Evolutionary conservation across 495 filamentous ascomycete species (phyloP), one percentile per base, ranked within the genome.

Genomic region (Antarctomyces pellizariae): DNA sequence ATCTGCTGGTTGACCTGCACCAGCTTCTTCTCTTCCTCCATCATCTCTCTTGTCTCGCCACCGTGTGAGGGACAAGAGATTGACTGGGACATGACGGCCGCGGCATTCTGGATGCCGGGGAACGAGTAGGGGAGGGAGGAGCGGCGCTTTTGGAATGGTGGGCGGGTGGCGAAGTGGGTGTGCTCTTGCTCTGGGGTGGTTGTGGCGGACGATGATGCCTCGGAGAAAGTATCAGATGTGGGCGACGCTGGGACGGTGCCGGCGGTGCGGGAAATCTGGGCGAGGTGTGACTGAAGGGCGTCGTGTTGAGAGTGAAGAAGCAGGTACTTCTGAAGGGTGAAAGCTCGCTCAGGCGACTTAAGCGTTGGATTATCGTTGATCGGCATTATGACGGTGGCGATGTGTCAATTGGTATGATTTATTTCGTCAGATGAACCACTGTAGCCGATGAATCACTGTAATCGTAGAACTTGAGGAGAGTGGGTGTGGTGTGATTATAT

Each of bases 1-100:
- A 71, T 67, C 24, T 64, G 54, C 36, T 64, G 55, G 47, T 70
- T 72, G 43, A 72, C 57, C 24, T 61, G 47, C 44, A 53, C 59
- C 16, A 68, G 50, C 36, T 54, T 57, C 29, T 50, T 45, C 29
- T 67, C 57, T 31, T 60, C 59, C 9, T 52, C 39, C 9, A 56
- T 58, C 25, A 67, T 45, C 25, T 57, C 54, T 15, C 42, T n/a
- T n/a, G n/a, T n/a, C n/a, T n/a, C n/a, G n/a, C n/a, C n/a, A n/a
- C n/a, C n/a, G n/a, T n/a, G n/a, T n/a, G n/a, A n/a, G n/a, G n/a
- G n/a, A n/a, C n/a, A n/a, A n/a, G n/a, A n/a, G n/a, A n/a, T n/a
- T n/a, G n/a, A n/a, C n/a, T n/a, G n/a, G n/a, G n/a, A n/a, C n/a
- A 38, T 13, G 45, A 22, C 12, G 39, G 32, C 4, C 38, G 34